Evolutionary conservation across 805 yeast species (phyloP).

Genomic region (Kazachstania psychrophila): DNA sequence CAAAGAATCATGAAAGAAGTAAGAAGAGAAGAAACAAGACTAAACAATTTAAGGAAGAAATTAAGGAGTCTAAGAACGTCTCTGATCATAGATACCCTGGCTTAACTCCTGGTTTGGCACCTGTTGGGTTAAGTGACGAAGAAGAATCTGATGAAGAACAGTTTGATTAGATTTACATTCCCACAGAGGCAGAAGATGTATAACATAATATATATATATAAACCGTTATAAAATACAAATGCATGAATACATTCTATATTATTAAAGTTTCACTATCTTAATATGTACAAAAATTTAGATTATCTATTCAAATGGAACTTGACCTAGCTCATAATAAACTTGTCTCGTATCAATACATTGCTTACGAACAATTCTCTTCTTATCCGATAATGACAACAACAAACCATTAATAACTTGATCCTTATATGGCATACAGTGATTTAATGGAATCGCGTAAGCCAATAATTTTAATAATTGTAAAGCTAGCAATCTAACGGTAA

Average conservation of each 20-base stretch:
- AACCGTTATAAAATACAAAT: background rate
- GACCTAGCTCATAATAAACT: constrained; percentile 49
- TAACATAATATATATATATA: background rate
- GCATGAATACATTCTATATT: background rate
- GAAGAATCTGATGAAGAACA: constrained; percentile 31
- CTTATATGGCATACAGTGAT: constrained; percentile 44
- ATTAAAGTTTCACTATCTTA: too few relatives aligned
- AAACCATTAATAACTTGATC: constrained; percentile 40
- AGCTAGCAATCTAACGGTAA: constrained; percentile 46
- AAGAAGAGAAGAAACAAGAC: constrained; percentile 21
- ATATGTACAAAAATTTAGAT: too few relatives aligned
- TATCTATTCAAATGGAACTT: constrained; percentile 28
- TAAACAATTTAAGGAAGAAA: constrained; percentile 26
- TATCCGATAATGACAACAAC: constrained; percentile 56
- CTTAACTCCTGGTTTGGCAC: constrained; percentile 79
- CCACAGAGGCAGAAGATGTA: too few relatives aligned
- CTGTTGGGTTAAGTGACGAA: constrained; percentile 58
- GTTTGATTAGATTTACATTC: too few relatives aligned
- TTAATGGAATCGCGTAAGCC: constrained; percentile 33
- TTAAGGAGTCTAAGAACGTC: constrained; percentile 10
- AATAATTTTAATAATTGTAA: constrained; percentile 49
- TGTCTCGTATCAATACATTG: constrained; percentile 76
- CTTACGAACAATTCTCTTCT: constrained; percentile 63
- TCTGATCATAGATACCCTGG: constrained; percentile 40
- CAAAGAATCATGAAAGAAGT: constrained; percentile 30